Percentiles rank a stretch among this genome's conserved stretches.
Conservation (phyloP, 345 rosid species). For the Aquilaria yunnanensis region DNA sequence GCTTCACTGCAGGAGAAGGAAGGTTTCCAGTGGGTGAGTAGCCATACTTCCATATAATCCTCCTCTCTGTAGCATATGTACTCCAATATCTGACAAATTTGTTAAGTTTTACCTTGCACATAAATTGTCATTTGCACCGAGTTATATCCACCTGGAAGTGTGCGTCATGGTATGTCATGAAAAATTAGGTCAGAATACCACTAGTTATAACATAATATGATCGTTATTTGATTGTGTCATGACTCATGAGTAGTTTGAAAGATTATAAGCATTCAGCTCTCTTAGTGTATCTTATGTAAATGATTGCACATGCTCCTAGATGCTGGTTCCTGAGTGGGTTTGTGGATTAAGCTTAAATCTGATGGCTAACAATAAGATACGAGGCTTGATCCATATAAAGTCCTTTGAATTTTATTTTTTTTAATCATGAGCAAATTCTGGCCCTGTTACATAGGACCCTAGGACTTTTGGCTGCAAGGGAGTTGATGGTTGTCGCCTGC, state of each 20-base stretch:
- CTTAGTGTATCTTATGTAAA: not conserved
- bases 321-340: too few species aligned
- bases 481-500: not conserved
- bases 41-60: not conserved
- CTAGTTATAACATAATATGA: not conserved
- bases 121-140: not conserved
- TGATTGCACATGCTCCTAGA: not conserved
- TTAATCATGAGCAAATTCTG: not conserved
- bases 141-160: too few species aligned
- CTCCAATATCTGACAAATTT: not conserved
- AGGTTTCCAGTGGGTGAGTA: constrained; percentile 81
- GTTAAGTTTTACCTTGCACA: not conserved
- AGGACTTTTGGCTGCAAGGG: not conserved
- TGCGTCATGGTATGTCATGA: not conserved
- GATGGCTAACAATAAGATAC: too few species aligned
- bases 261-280: too few species aligned
- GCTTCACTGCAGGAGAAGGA: constrained; percentile 81
- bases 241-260: too few species aligned
- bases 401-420: not conserved
- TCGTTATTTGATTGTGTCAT: not conserved
- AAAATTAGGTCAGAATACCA: too few species aligned
- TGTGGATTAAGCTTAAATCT: too few species aligned
- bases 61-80: too few species aligned
- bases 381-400: not conserved
- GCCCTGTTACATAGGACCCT: constrained; percentile 4